phyloP scores from a whole-genome alignment of 352 stramenopile species.

The Peronospora belbahrii region DNA sequence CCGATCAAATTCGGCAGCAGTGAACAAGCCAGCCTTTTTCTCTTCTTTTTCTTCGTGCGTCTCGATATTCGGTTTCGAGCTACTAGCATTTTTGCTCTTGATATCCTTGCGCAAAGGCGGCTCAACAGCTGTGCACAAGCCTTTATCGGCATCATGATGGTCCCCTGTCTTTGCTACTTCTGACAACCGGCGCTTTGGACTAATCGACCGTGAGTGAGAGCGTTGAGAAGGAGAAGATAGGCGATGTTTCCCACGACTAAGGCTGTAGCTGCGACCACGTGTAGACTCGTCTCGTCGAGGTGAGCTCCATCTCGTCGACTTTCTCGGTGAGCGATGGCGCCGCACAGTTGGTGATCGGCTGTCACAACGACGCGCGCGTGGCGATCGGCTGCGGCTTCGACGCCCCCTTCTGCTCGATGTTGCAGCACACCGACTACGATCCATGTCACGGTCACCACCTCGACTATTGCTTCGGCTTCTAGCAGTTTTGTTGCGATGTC shows the following conservation, averaged over 20 bases:
- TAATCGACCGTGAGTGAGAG: conserved; percentile 24
- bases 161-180: not conserved
- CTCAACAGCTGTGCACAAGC: not conserved
- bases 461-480: conserved; percentile 7
- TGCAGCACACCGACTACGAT: conserved; percentile 3
- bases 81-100: not conserved
- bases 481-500: conserved; percentile 1
- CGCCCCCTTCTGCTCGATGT: conserved; percentile 6
- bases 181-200: conserved; percentile 5
- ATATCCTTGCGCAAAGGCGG: not conserved
- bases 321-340: conserved; percentile 10
- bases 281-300: conserved; percentile 2
- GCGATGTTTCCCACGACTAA: not conserved
- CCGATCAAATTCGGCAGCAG: conserved; percentile 51
- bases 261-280: conserved; percentile 3
- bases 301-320: conserved; percentile 18
- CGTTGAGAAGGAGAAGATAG: conserved; percentile 6
- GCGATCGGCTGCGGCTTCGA: conserved; percentile 17
- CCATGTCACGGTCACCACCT: not conserved
- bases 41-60: conserved; percentile 8
- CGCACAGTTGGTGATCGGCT: conserved; percentile 15
- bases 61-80: not conserved
- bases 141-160: not conserved
- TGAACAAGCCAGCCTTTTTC: conserved; percentile 58
- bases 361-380: conserved; percentile 6